Percentiles rank a stretch among this genome's conserved stretches.
phyloP scores from a whole-genome alignment of 1,284 basidiomycete genomes.

The Termitomyces sp. region DNA sequence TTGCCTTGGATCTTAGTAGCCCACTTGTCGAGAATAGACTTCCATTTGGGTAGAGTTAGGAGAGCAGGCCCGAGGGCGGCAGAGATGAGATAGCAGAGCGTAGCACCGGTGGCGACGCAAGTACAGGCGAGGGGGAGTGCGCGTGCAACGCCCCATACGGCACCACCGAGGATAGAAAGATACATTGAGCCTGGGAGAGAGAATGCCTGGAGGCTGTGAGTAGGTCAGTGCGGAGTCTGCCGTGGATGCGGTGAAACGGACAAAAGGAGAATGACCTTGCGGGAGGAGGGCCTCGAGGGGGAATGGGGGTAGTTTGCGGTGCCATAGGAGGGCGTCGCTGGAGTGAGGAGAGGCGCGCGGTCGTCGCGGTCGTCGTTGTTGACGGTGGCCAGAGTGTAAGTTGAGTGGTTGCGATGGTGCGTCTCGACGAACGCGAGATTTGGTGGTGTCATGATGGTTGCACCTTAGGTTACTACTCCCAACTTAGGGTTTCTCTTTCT shows the following conservation, averaged over 20 bases:
- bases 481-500: slow-evolving; percentile 12
- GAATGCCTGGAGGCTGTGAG: slow-evolving; percentile 85
- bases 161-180: slow-evolving; percentile 92
- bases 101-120: slow-evolving; percentile 87
- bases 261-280: slow-evolving; percentile 79
- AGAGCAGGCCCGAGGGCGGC: slow-evolving; percentile 87
- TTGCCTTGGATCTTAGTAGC: slow-evolving; percentile 67
- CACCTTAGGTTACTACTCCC: slow-evolving; percentile 6
- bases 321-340: slow-evolving; percentile 46
- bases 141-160: slow-evolving; percentile 89
- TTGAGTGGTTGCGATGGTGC: slow-evolving; percentile 43
- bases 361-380: slow-evolving; percentile 28
- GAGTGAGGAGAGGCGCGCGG: slow-evolving; percentile 35
- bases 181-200: slow-evolving; percentile 98
- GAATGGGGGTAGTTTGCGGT: slow-evolving; percentile 38
- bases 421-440: slow-evolving; percentile 17
- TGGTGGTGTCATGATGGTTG: slow-evolving; percentile 16
- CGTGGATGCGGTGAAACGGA: slow-evolving; percentile 34
- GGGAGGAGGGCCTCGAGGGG: slow-evolving; percentile 38
- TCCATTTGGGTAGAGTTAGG: slow-evolving; percentile 81
- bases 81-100: slow-evolving; percentile 91
- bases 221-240: slow-evolving; percentile 1
- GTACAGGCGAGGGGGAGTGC: slow-evolving; percentile 90
- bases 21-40: slow-evolving; percentile 79
- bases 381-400: slow-evolving; percentile 62